These are phyloP conservation scores for Fraxinus sp. DNA, from an alignment of 305 asterid genomes.

Conservation along the genomic window DNA sequence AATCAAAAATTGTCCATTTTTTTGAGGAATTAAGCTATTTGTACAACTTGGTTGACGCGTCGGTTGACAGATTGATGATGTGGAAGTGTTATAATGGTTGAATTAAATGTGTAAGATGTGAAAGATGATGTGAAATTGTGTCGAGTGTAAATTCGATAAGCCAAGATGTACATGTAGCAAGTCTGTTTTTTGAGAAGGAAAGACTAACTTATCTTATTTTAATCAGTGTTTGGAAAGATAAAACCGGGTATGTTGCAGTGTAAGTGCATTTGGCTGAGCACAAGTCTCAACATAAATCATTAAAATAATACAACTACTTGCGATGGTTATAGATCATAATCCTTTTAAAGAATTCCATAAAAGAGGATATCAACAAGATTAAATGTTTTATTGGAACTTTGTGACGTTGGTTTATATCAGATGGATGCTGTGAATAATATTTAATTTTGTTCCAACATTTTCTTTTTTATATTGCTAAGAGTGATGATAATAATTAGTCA, in stretches of 20 bases:
- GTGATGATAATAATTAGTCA: slow-evolving; percentile 9
- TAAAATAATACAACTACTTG: background rate
- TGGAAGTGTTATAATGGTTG: background rate
- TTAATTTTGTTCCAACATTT: background rate
- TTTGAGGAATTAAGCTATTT: too few relatives aligned
- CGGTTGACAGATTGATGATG: background rate
- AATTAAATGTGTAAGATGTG: background rate
- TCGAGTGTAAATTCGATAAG: background rate
- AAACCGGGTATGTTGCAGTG: background rate
- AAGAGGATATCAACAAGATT: background rate
- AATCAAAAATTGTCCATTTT: too few relatives aligned
- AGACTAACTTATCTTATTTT: background rate
- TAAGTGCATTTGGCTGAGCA: background rate
- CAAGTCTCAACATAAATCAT: background rate
- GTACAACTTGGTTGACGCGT: too few relatives aligned
- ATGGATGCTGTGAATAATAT: background rate
- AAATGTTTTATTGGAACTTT: background rate
- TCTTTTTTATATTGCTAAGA: background rate
- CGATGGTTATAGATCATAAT: background rate
- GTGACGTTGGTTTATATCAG: background rate
- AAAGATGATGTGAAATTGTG: background rate
- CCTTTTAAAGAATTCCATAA: background rate
- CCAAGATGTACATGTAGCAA: background rate
- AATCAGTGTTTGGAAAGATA: background rate
- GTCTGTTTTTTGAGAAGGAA: background rate